phyloP scores from a whole-genome alignment of 2,329 filamentous ascomycete species.

The Venturia pyrina region DNA sequence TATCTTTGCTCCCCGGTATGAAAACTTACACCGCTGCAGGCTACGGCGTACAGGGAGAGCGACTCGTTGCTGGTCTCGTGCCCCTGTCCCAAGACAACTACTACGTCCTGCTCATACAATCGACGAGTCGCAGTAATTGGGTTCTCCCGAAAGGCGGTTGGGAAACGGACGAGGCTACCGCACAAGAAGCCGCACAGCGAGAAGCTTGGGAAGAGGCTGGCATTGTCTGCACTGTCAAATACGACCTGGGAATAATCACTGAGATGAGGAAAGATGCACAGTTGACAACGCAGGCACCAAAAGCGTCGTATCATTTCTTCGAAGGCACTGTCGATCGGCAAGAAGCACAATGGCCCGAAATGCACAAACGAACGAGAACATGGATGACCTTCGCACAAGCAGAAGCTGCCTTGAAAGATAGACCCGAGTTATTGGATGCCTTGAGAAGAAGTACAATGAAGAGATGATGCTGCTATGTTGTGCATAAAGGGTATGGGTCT shows the following conservation, averaged over 20 bases:
- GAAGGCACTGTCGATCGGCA: conserved; percentile 82
- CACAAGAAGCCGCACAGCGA: conserved; percentile 70
- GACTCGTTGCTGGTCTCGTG: conserved; percentile 89
- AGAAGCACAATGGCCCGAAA: conserved; percentile 85
- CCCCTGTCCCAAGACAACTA: conserved; percentile 78
- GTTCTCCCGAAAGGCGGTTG: conserved; percentile 96
- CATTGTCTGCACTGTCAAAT: conserved; percentile 73
- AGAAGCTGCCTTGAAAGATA: conserved; percentile 60
- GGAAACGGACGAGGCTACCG: conserved; percentile 86
- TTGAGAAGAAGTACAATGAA: conserved; percentile 31
- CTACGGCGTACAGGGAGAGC: conserved; percentile 85
- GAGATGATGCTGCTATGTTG: neutral
- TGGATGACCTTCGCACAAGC: conserved; percentile 86
- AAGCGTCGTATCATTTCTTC: conserved; percentile 70
- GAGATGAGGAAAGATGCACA: conserved; percentile 58
- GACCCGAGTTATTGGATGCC: conserved; percentile 83
- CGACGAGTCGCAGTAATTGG: conserved; percentile 83
- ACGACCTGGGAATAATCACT: conserved; percentile 75
- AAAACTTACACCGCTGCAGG: conserved; percentile 43
- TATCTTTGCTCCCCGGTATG: neutral
- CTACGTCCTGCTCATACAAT: conserved; percentile 88
- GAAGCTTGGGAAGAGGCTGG: conserved; percentile 99
- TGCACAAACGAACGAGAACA: conserved; percentile 76
- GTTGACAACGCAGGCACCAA: conserved; percentile 53
- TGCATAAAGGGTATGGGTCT: neutral